These are phyloP conservation scores for Clonostachys solani DNA, from an alignment of 2,329 filamentous ascomycete genomes.

Conservation along the genomic window DNA sequence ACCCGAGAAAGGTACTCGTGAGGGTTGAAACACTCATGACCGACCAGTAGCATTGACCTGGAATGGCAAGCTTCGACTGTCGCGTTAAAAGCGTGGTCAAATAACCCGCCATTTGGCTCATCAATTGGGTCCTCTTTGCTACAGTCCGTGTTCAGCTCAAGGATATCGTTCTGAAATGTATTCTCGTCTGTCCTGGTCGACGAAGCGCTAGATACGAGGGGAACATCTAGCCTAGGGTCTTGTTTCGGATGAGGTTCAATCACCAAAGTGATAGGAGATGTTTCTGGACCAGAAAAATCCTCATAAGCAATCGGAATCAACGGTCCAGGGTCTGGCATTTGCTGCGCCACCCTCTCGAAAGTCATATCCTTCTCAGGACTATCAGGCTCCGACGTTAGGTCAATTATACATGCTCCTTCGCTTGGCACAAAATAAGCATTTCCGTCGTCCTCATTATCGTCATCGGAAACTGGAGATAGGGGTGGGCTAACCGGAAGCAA, in stretches of 20 bases:
- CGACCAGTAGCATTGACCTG: not conserved
- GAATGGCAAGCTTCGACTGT: not conserved
- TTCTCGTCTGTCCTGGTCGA: too few relatives aligned
- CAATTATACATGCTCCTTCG: conserved; percentile 10
- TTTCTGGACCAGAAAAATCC: too few relatives aligned
- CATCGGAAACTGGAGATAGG: conserved; percentile 16
- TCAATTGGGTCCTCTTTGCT: not conserved
- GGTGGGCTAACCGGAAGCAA: conserved; percentile 15
- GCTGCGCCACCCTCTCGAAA: too few relatives aligned
- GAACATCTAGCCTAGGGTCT: not conserved
- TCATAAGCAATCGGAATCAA: too few relatives aligned
- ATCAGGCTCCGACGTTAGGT: conserved; percentile 20
- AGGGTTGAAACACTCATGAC: conserved; percentile 1
- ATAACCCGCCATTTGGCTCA: not conserved
- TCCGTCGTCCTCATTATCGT: not conserved
- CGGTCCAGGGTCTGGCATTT: too few relatives aligned
- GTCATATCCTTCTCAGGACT: conserved; percentile 10
- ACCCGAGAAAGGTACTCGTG: not conserved
- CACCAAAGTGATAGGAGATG: too few relatives aligned
- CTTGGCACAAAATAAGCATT: conserved; percentile 11
- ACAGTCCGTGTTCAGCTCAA: too few relatives aligned
- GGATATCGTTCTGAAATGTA: too few relatives aligned
- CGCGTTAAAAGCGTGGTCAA: not conserved
- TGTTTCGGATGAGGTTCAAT: too few relatives aligned
- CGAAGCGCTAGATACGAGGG: not conserved